Conservation (phyloP, 2,329 filamentous ascomycete species). For the Teratosphaeria viscida region DNA sequence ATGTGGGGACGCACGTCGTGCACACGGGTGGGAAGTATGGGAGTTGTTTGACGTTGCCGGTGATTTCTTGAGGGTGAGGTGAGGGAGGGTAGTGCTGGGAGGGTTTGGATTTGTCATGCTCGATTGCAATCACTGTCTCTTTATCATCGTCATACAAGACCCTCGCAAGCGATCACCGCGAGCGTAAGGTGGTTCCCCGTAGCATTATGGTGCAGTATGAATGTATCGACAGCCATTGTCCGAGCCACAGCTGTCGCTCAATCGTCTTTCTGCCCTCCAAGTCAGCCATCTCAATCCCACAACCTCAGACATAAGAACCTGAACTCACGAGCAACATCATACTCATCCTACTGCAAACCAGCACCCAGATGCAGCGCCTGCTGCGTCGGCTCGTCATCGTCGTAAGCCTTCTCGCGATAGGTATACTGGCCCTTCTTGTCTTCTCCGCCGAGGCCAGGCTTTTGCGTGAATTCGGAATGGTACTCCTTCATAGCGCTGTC, state of each 20-base stretch:
- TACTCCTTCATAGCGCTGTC: constrained; percentile 35
- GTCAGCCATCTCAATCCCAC: not conserved
- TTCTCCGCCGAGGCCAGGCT: constrained; percentile 43
- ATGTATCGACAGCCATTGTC: not conserved
- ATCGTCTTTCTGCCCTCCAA: constrained; percentile 42
- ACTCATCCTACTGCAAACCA: constrained; percentile 50
- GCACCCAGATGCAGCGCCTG: not conserved
- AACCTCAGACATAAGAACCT: not conserved
- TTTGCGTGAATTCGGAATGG: constrained; percentile 51
- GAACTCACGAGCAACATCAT: constrained; percentile 46
- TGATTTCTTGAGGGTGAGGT: not conserved
- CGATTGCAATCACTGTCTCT: too few species aligned
- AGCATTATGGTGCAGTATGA: too few species aligned
- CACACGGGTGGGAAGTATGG: not conserved
- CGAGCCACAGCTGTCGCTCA: constrained; percentile 42
- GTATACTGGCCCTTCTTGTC: constrained; percentile 58
- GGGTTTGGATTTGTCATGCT: too few species aligned
- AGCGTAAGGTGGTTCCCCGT: too few species aligned
- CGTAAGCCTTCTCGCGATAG: constrained; percentile 69
- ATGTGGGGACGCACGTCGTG: not conserved
- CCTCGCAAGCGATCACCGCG: too few species aligned
- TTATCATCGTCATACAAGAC: too few species aligned
- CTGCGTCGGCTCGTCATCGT: constrained; percentile 37
- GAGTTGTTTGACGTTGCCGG: not conserved
- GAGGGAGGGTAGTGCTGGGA: too few species aligned